Evolutionary conservation across 495 filamentous ascomycete genomes (phyloP).

Genomic region (Schizothecium vesticola): DNA sequence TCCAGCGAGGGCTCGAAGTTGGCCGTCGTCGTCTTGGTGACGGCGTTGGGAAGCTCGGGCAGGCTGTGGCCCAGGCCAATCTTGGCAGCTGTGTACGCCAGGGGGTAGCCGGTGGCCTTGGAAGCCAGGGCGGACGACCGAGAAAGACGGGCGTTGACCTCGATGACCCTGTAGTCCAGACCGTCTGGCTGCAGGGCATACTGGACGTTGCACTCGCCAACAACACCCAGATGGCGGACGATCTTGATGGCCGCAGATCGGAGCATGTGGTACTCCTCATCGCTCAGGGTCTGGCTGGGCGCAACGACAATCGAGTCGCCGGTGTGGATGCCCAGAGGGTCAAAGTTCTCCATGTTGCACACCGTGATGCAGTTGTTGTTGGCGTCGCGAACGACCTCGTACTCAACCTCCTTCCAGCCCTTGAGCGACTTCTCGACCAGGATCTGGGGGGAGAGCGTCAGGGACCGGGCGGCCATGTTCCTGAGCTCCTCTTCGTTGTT

Average conservation of each 20-base stretch:
- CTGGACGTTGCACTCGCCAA: conserved; percentile 97
- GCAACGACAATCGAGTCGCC: conserved; percentile 97
- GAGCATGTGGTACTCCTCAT: conserved; percentile 99
- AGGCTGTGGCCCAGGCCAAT: conserved; percentile 92
- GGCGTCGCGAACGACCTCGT: conserved; percentile 92
- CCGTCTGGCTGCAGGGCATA: conserved; percentile 94
- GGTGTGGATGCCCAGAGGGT: conserved; percentile 92
- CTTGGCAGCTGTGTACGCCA: conserved; percentile 96
- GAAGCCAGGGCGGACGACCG: conserved; percentile 94
- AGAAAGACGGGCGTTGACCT: conserved; percentile 96
- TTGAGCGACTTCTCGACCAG: conserved; percentile 99
- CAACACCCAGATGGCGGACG: conserved; percentile 88
- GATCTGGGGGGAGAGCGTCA: conserved; percentile 94
- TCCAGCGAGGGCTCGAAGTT: conserved; percentile 98
- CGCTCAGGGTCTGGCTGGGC: conserved; percentile 89
- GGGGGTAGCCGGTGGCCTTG: conserved; percentile 94
- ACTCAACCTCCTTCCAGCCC: conserved; percentile 98
- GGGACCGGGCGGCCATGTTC: conserved; percentile 84
- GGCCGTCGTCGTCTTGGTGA: conserved; percentile 96
- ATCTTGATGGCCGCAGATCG: conserved; percentile 95
- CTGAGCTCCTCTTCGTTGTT: conserved; percentile 87
- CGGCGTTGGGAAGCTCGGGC: conserved; percentile 92
- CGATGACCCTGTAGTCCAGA: conserved; percentile 93
- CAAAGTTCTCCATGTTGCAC: conserved; percentile 99
- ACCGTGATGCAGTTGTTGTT: conserved; percentile 98